Evolutionary conservation across 2,329 filamentous ascomycete genomes (phyloP), one percentile per base, ranked within the genome.

Genomic region (Ploettnerulaceae sp.): DNA sequence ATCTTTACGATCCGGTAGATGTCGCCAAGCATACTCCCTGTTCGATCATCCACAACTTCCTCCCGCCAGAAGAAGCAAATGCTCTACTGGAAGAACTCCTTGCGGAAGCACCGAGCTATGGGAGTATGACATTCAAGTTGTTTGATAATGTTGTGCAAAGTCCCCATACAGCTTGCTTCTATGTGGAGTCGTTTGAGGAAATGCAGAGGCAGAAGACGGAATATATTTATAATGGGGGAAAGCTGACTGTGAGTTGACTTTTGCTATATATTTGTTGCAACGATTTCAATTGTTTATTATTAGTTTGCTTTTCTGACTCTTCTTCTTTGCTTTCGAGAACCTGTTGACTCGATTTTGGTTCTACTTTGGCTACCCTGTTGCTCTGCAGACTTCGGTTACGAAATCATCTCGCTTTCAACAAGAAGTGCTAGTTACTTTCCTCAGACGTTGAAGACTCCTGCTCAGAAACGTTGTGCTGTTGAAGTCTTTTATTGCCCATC

Each of bases 11-110:
- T 32, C 86, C 90, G 0, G 72, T 80, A 29, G 89, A 95, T 57
- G 79, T 97, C 35, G 84, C 87, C 38, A 74, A 78, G 18, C 78
- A 95, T 61, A 95, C 91, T 0, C 89, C 93, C 1, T 96, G 90
- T 67, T 90, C 87, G 8, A 86, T 97, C 55, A 81, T 96, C 45
- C 89, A 95, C 66, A 93, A 95, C 60, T 96, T 97, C 57, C 72
- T 98, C 0, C 81, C 88, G 0, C 22, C 73, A 0, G 71, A 82
- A 2, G 74, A 86, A 48, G 91, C 93, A 29, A 84, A 89, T 54
- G 72, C 75, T 1, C 72, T 98, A 9, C 71, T 97, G 1, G 64
- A 67, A 24, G 90, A 97, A 63, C 73, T 97, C 28, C 67, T 96
- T 1, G 68, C 75, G 1, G 89, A 96, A 66, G 75, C 85, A 1